Conservation (phyloP, 148 eudicot species). For the Amaranthus hypochondriacus region DNA sequence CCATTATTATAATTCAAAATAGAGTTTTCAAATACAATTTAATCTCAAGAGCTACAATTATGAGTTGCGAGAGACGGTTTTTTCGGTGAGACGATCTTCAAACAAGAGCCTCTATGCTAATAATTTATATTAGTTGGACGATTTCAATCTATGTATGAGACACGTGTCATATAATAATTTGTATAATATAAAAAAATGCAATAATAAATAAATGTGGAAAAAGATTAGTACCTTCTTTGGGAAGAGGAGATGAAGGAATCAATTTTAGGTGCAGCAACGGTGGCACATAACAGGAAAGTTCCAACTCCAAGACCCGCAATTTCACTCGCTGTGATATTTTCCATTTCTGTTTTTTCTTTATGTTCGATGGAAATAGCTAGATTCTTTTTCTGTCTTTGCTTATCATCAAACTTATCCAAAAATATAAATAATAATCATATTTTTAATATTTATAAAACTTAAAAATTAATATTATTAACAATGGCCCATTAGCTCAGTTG, state of each 20-base stretch:
- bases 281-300: constrained; percentile 61
- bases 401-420: neutral
- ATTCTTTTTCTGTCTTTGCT: neutral
- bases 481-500: constrained; percentile 69
- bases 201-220: neutral
- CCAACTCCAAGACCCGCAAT: constrained; percentile 69
- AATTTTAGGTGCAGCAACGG: constrained; percentile 67
- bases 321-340: constrained; percentile 66
- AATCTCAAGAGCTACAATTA: too few relatives aligned
- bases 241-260: constrained; percentile 66
- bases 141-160: too few relatives aligned
- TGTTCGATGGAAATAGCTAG: neutral
- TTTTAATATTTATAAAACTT: neutral
- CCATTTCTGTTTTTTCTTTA: constrained; percentile 31
- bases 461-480: neutral
- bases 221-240: constrained; percentile 52
- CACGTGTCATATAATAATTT: too few relatives aligned
- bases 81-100: too few relatives aligned
- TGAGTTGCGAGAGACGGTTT: too few relatives aligned
- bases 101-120: too few relatives aligned
- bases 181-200: neutral
- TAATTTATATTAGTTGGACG: too few relatives aligned
- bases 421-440: neutral
- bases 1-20: too few relatives aligned
- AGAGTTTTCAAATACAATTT: too few relatives aligned